phyloP scores from a whole-genome alignment of 129 eudicot species.

The Sambucus nigra region DNA sequence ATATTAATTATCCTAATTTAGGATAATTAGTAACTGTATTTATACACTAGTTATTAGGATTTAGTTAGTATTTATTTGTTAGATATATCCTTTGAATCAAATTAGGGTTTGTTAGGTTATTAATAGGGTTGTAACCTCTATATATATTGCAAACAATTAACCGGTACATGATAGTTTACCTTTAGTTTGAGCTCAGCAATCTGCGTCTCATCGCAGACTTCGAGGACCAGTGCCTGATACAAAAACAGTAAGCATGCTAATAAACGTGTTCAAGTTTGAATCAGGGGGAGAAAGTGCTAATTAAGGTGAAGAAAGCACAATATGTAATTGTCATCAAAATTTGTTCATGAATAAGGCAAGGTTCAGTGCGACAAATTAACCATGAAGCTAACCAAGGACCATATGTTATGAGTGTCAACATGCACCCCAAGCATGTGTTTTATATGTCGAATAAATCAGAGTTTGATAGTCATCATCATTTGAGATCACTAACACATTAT shows the following conservation, averaged over 20 bases:
- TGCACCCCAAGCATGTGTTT: background rate
- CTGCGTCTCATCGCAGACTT: constrained; percentile 83
- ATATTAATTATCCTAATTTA: no score
- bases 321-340: background rate
- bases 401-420: background rate
- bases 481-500: no score
- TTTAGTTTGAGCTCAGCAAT: constrained; percentile 84
- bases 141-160: no score
- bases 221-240: constrained; percentile 55
- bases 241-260: constrained; percentile 7
- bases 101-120: no score
- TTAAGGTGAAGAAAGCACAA: background rate
- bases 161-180: constrained; percentile 22
- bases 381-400: background rate
- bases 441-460: background rate
- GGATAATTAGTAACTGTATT: no score
- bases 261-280: background rate
- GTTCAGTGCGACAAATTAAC: background rate
- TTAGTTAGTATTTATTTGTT: no score
- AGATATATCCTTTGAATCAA: no score
- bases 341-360: background rate
- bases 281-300: background rate
- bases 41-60: no score
- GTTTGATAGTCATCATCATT: background rate
- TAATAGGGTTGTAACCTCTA: no score